Conservation (phyloP, 208 protist species). For the Angomonas deanei region DNA sequence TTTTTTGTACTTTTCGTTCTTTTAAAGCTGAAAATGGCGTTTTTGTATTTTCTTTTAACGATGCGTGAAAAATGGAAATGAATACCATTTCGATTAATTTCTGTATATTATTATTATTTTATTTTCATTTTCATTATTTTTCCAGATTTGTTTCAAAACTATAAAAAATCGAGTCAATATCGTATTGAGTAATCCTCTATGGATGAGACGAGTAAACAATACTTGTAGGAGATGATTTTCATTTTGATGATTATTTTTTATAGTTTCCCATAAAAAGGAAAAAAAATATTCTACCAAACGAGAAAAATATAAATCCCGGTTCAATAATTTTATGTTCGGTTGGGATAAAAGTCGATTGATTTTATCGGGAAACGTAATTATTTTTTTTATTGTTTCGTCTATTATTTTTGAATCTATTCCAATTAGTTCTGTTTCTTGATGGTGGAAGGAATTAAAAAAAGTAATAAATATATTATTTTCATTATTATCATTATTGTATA, state of each 20-base stretch:
- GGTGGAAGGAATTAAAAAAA: background rate
- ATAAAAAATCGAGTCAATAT: too few species aligned
- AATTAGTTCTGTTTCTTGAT: background rate
- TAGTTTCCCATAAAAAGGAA: background rate
- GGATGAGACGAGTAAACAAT: too few species aligned
- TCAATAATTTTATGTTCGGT: background rate
- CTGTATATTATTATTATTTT: too few species aligned
- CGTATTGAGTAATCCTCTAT: too few species aligned
- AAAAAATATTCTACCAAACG: background rate
- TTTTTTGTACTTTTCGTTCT: too few species aligned
- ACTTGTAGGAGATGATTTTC: background rate
- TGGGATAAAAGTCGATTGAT: background rate
- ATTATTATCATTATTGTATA: background rate
- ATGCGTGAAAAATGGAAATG: too few species aligned
- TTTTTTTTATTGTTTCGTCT: background rate
- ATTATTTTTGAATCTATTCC: background rate
- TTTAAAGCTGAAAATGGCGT: too few species aligned
- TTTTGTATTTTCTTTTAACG: too few species aligned
- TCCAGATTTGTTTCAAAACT: too few species aligned
- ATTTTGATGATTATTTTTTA: background rate
- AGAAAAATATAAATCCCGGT: too few species aligned
- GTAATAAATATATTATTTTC: background rate
- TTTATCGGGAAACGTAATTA: constrained; percentile 2
- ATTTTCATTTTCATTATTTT: too few species aligned
- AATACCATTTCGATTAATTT: too few species aligned